Base-by-base conservation (phyloP, 306 rosid species). In the Acacia acuminata region DNA sequence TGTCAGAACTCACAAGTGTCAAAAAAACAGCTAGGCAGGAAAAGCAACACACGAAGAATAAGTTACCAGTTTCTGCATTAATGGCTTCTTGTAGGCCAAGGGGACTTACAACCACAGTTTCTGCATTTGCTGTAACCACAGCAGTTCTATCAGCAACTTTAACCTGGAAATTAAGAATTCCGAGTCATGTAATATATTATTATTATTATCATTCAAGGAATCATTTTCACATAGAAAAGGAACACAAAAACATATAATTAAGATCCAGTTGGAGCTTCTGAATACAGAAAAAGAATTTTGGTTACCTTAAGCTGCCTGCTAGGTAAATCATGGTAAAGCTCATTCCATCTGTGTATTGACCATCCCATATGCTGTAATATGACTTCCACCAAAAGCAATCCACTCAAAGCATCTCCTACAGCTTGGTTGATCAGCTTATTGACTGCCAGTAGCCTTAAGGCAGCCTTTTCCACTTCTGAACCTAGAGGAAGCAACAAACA, bases 381-480 rank as follows among this genome's bases (percentile, higher is more conserved):
- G 82, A 90, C 96, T 92, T 96, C 98, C 82, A 94, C 98, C 89
- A 96, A 82, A 42, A 96, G 94, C 88, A 94, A 76, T 83, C 93
- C 99, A 73, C 98, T 91, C 85, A 96, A 82, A 76, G 98, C 98
- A 89, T 96, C 99, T 81, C 99, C 99, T 51, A 89, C 91, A 36
- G 98, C 25, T 89, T 91, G 97, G 88, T 96, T 96, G 87, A 96
- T 94, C 88, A 96, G 80, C 81, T 82, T 87, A 84, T 90, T 91
- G 77, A 89, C 89, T 3, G 96, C 97, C 88, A 88, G 87, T 43
- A 96, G 81, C 87, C 97, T 90, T 85, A 86, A 79, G 82, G 92
- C 94, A 36, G 98, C 99, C 85, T 86, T 92, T 74, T 90, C 88
- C 73, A 76, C 86, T 83, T 94, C 98, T 30, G 92, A 89, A 81